Percentiles rank a stretch among this genome's conserved stretches.
These are phyloP conservation scores for Erythrophleum ivorense DNA, from an alignment of 331 rosid genomes.

Conservation along the genomic window DNA sequence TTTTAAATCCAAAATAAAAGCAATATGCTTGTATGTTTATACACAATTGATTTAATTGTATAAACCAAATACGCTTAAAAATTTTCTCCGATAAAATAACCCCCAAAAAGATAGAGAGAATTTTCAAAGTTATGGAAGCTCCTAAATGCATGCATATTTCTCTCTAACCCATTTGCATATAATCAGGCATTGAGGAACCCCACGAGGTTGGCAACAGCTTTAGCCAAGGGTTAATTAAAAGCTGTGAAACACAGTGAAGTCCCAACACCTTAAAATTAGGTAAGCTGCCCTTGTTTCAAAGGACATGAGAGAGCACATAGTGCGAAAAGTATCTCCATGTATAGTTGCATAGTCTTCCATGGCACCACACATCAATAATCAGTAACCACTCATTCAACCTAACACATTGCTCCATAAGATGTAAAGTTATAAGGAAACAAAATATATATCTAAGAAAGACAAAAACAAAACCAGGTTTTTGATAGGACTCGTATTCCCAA, in stretches of 20 bases:
- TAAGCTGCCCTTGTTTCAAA: conserved; percentile 51
- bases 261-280: conserved; percentile 55
- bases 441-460: conserved; percentile 38
- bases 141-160: not conserved
- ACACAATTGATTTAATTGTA: too few relatives aligned
- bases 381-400: conserved; percentile 16
- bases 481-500: conserved; percentile 8
- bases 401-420: conserved; percentile 42
- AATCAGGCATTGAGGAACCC: conserved; percentile 27
- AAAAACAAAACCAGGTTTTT: conserved; percentile 15
- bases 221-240: not conserved
- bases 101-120: too few relatives aligned
- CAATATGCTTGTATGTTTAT: too few relatives aligned
- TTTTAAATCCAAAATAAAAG: not conserved
- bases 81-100: not conserved
- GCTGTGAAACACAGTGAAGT: conserved; percentile 14
- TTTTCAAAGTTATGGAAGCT: not conserved
- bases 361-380: conserved; percentile 27
- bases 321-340: conserved; percentile 36
- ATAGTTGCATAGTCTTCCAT: conserved; percentile 28
- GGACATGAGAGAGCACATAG: conserved; percentile 50
- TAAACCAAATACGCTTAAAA: not conserved
- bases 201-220: not conserved
- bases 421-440: not conserved
- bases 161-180: not conserved